Evolutionary conservation across 1,284 basidiomycete genomes (phyloP), one percentile per base, ranked within the genome.

Genomic region (Leccinum subrobustum): DNA sequence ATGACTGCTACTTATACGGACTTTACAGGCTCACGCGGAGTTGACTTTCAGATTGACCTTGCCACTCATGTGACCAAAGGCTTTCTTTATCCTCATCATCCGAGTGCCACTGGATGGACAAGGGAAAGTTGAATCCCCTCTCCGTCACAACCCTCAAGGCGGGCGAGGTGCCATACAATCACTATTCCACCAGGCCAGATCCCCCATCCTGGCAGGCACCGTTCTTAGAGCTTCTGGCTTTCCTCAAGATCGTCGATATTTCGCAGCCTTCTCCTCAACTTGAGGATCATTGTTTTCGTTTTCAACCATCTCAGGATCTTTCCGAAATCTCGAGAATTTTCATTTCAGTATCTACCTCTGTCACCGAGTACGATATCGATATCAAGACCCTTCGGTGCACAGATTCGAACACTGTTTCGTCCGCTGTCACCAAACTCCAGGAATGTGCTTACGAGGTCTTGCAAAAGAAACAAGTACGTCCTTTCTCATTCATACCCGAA

Each of bases 301-400:
- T 68, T 56, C 67, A 68, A n/a, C 67, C 65, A 2, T 61, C 60
- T 18, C n/a, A 27, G 0, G 67, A 70, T 52, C 52, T 70, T 29
- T 66, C 60, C 20, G 23, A 54, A 39, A 59, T 68, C 5, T 68
- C 64, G 2, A 64, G 50, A 31, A 3, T 55, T 6, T 68, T 64
- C 50, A 27, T 68, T 47, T 68, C 66, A 3, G 44, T 68, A 5
- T 52, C 48, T 25, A 35, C 35, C 3, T 11, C 62, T 4, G 11
- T 20, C 25, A 11, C 27, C 23, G 7, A 25, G 27, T 57, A 52
- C 33, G 66, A 70, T 16, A 59, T 68, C 20, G 64, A 70, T 31
- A 55, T 70, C 0, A 47, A n/a, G 9, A 48, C 52, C 4, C 35
- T 64, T 35, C 48, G 8, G 18, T 4, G 23, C 11, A 3, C 1